Base-by-base conservation (phyloP, 495 filamentous ascomycete genomes). In the Clavariopsis aquatica region DNA sequence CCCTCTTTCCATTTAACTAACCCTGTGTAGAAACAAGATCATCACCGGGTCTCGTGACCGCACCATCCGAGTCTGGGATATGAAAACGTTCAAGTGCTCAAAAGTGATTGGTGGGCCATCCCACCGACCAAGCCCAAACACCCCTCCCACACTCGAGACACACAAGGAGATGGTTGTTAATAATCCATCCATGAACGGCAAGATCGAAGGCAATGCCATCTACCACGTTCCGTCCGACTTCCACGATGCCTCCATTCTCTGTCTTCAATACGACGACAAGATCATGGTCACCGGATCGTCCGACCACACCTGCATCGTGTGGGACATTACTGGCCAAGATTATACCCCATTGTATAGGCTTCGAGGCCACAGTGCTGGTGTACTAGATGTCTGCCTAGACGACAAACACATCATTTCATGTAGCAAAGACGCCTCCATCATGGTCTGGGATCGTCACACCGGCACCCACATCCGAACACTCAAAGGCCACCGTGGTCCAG, bases 201-300 rank as follows among this genome's bases (percentile, higher is more conserved):
- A 80, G 75, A 19, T 81, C 75, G 69, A 72, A 27, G 76, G 76
- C 38, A 59, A 75, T 43, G 58, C 19, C 34, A 76, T 77, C 63
- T 77, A 72, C 61, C 66, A 73, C 57, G 54, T 68, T 4, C 76
- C 76, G 8, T 13, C 46, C 46, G 65, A 77, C 57, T 71, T 91
- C 70, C 94, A 98, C 76, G 87, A 85, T 55, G 91, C 91, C 28
- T 96, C 92, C 22, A 93, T 98, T 52, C 84, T 98, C 31, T 98
- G 94, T 73, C 84, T 98, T 31, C 92, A 96, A 62, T 98, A 92
- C 72, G 95, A 98, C 68, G 86, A 94, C 23, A 80, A 89, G 23
- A 93, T 96, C 60, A 85, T 98, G 72, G 90, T 98, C 8, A 96
- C 94, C 17, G 94, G 94, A 28, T 96, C 93, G 5, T 96, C 92